These are phyloP conservation scores for Russula emetica DNA, from an alignment of 768 basidiomycete species.

Conservation along the genomic window DNA sequence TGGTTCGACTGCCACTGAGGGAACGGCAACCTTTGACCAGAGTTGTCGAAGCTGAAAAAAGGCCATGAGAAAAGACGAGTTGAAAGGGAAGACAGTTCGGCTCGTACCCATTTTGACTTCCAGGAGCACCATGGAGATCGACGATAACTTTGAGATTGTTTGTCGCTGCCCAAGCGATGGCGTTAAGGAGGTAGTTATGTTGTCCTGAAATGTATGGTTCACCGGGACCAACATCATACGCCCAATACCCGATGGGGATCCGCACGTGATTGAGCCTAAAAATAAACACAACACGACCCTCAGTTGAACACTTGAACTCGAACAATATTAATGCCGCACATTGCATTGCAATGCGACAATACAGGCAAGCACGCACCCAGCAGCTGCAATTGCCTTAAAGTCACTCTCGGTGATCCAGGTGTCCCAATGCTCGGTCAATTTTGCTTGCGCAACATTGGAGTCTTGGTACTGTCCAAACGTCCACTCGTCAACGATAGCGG, in stretches of 20 bases:
- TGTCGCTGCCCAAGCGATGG: slow-evolving; percentile 63
- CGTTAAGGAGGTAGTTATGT: slow-evolving; percentile 60
- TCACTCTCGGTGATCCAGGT: slow-evolving; percentile 83
- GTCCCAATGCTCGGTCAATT: slow-evolving; percentile 67
- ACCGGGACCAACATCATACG: slow-evolving; percentile 70
- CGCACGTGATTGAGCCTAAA: slow-evolving; percentile 78
- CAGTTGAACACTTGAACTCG: neutral
- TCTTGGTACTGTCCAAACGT: slow-evolving; percentile 68
- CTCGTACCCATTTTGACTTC: slow-evolving; percentile 75
- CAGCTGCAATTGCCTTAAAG: slow-evolving; percentile 67
- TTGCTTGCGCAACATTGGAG: slow-evolving; percentile 43
- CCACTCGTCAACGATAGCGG: slow-evolving; percentile 66
- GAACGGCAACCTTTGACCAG: slow-evolving; percentile 56
- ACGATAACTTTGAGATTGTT: slow-evolving; percentile 77
- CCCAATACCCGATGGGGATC: slow-evolving; percentile 88
- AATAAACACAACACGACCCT: slow-evolving; percentile 14
- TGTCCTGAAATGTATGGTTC: slow-evolving; percentile 81
- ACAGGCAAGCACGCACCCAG: slow-evolving; percentile 48
- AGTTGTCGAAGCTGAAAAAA: slow-evolving; percentile 67
- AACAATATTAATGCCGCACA: neutral
- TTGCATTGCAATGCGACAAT: no score
- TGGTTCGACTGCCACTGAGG: slow-evolving; percentile 69
- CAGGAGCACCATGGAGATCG: slow-evolving; percentile 69
- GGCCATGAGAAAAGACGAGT: neutral
- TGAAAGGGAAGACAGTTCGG: neutral